phyloP scores from a whole-genome alignment of 1,284 basidiomycete species.

The Naganishia cerealis region DNA sequence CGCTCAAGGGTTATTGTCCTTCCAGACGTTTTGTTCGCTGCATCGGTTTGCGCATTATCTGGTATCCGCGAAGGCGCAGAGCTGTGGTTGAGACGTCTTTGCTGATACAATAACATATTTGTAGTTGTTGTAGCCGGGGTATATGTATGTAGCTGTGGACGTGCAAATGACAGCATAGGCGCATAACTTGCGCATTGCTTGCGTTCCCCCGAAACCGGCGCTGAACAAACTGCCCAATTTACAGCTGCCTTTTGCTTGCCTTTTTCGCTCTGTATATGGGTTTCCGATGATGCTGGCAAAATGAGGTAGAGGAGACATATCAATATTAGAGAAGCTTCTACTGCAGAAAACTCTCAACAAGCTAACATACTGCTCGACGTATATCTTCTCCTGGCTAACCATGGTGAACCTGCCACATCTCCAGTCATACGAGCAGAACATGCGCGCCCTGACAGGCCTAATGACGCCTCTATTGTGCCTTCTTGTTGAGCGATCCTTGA shows the following conservation, averaged over 20 bases:
- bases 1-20: conserved; percentile 9
- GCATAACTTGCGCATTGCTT: neutral
- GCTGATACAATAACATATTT: neutral
- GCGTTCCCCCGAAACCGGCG: neutral
- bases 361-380: neutral
- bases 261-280: neutral
- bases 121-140: neutral
- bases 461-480: neutral
- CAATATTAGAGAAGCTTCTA: neutral
- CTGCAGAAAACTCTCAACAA: neutral
- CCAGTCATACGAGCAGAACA: neutral
- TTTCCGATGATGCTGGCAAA: neutral
- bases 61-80: conserved; percentile 5
- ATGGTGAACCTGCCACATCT: neutral
- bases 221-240: neutral
- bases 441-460: neutral
- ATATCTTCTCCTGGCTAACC: neutral
- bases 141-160: neutral
- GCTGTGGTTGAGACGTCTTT: conserved; percentile 2
- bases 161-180: neutral
- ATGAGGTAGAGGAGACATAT: neutral
- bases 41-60: neutral
- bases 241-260: neutral
- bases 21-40: neutral
- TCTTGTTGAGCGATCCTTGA: neutral